Evolutionary conservation across 768 basidiomycete species (phyloP).

Genomic region (Saitozyma podzolica): DNA sequence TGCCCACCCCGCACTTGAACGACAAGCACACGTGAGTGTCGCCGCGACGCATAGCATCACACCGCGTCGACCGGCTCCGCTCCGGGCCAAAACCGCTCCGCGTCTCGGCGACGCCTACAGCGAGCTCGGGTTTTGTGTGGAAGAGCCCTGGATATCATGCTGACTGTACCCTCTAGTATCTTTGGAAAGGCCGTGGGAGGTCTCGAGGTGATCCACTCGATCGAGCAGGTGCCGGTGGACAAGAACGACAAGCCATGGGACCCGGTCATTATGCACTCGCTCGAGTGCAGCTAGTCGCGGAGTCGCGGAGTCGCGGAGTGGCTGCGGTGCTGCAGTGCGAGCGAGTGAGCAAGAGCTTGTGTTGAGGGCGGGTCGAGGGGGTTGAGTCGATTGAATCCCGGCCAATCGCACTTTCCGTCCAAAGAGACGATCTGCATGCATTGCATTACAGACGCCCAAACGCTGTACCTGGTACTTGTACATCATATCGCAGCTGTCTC

Average conservation of each 20-base stretch:
- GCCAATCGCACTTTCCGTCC: too few relatives aligned
- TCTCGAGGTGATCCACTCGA: conserved; percentile 82
- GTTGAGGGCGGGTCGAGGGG: too few relatives aligned
- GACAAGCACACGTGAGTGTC: conserved; percentile 54
- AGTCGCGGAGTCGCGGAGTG: too few relatives aligned
- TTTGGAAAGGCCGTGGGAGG: conserved; percentile 87
- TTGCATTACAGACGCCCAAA: too few relatives aligned
- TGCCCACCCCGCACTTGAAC: conserved; percentile 88
- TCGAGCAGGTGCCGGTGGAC: conserved; percentile 61
- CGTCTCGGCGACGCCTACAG: too few relatives aligned
- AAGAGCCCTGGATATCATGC: conserved; percentile 55
- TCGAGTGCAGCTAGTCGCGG: conserved; percentile 13
- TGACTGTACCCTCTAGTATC: conserved; percentile 59
- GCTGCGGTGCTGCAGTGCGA: too few relatives aligned
- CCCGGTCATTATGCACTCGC: conserved; percentile 74
- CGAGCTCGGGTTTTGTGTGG: background rate
- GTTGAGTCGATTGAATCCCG: too few relatives aligned
- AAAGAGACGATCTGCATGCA: too few relatives aligned
- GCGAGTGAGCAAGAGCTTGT: too few relatives aligned
- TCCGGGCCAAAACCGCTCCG: too few relatives aligned
- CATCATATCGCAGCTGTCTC: conserved; percentile 35
- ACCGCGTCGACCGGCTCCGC: background rate
- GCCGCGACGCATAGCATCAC: background rate
- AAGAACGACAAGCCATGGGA: conserved; percentile 81
- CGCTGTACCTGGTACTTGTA: background rate